phyloP scores from a whole-genome alignment of 1,284 basidiomycete species.

The Mycosarcoma mackinlayi region DNA sequence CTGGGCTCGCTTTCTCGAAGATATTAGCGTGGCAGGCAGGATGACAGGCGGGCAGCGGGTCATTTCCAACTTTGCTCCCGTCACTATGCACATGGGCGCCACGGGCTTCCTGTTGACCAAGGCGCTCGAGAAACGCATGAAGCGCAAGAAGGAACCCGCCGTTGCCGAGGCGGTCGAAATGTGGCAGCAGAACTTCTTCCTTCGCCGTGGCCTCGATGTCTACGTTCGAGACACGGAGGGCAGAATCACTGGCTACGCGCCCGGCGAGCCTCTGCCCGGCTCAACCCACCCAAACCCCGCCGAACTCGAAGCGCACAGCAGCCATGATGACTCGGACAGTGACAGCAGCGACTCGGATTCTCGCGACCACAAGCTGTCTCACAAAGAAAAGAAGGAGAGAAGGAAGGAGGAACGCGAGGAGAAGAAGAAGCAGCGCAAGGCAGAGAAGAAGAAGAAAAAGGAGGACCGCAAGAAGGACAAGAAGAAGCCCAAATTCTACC shows the following conservation, averaged over 20 bases:
- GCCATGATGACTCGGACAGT: constrained; percentile 1
- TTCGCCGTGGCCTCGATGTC: constrained; percentile 21
- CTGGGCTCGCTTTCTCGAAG: constrained; percentile 26
- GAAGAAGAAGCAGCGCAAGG: constrained; percentile 9
- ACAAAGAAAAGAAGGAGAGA: constrained; percentile 9
- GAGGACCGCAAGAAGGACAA: constrained; percentile 14
- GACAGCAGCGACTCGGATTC: constrained; percentile 8
- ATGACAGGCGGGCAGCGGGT: constrained; percentile 14
- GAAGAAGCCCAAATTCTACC: constrained; percentile 12
- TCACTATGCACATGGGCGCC: constrained; percentile 20
- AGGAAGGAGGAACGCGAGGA: constrained; percentile 8
- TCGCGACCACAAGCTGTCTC: neutral
- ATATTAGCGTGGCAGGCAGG: constrained; percentile 18
- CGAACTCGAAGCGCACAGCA: neutral
- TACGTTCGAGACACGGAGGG: constrained; percentile 14
- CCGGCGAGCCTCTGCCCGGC: neutral
- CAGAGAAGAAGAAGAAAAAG: constrained; percentile 8
- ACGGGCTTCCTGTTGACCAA: constrained; percentile 24
- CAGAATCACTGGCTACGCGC: constrained; percentile 3
- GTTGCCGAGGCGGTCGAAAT: constrained; percentile 18
- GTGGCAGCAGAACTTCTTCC: constrained; percentile 32
- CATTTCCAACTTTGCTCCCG: constrained; percentile 17
- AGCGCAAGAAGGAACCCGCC: constrained; percentile 7
- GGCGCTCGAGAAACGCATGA: constrained; percentile 22
- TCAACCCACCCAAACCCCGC: neutral